Evolutionary conservation across 352 stramenopile species (phyloP).

Genomic region (Pythium insidiosum): DNA sequence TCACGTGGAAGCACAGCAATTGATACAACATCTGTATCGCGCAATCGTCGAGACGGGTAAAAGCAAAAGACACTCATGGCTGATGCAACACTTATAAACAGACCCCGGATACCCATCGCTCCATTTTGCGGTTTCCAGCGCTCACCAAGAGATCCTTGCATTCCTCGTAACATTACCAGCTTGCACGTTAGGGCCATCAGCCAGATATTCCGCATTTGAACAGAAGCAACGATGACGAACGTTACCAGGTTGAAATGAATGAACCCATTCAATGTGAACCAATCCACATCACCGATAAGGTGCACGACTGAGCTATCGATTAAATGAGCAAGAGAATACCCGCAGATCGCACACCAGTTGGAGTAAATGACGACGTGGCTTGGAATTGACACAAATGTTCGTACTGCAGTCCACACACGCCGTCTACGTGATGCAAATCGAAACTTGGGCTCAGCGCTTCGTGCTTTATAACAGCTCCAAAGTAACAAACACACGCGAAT

Average conservation of each 20-base stretch:
- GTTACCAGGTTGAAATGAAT: slow-evolving; percentile 12
- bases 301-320: slow-evolving; percentile 18
- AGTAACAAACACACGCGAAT: slow-evolving; percentile 9
- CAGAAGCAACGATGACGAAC: slow-evolving; percentile 10
- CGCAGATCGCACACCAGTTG: slow-evolving; percentile 18
- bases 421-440: not conserved
- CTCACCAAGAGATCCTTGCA: not conserved
- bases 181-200: slow-evolving; percentile 13
- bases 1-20: slow-evolving; percentile 3
- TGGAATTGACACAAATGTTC: slow-evolving; percentile 8
- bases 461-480: slow-evolving; percentile 3
- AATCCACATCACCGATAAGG: slow-evolving; percentile 14
- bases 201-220: slow-evolving; percentile 37
- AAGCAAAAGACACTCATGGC: slow-evolving; percentile 6
- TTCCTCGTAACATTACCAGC: not conserved
- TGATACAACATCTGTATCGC: slow-evolving; percentile 2
- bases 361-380: slow-evolving; percentile 14
- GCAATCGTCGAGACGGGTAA: slow-evolving; percentile 3
- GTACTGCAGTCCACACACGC: not conserved
- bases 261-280: slow-evolving; percentile 11
- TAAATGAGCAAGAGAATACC: slow-evolving; percentile 19
- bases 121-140: slow-evolving; percentile 1
- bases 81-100: slow-evolving; percentile 2
- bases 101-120: slow-evolving; percentile 4
- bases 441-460: slow-evolving; percentile 1